A percentile compares a stretch with the other conserved stretches of the same genome.
Conservation (phyloP, 1,139 yeast species). For the Kodamaea arcana region DNA sequence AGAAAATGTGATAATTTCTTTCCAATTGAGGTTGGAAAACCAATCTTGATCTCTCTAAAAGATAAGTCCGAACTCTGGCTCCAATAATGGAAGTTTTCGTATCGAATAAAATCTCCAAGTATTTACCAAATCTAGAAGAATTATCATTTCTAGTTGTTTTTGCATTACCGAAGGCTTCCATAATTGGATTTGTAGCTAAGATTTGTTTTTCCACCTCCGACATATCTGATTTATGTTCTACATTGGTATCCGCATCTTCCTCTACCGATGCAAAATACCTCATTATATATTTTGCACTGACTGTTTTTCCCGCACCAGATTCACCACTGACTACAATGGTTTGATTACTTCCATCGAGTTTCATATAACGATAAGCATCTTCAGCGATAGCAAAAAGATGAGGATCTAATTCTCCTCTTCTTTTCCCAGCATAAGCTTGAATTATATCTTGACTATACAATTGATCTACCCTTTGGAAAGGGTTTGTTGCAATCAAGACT, state of each 20-base stretch:
- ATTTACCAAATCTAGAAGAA: conserved; percentile 96
- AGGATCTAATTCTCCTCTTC: conserved; percentile 93
- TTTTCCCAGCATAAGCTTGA: conserved; percentile 88
- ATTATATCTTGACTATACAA: conserved; percentile 88
- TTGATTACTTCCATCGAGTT: conserved; percentile 77
- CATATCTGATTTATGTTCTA: conserved; percentile 63
- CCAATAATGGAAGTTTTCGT: conserved; percentile 76
- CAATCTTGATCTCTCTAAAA: conserved; percentile 88
- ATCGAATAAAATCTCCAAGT: conserved; percentile 85
- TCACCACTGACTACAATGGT: conserved; percentile 97
- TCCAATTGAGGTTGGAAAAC: conserved; percentile 89
- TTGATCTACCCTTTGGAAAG: conserved; percentile 89
- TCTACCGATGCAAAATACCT: conserved; percentile 96
- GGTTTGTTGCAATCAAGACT: conserved; percentile 93
- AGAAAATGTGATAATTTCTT: conserved; percentile 93
- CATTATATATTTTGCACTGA: conserved; percentile 95
- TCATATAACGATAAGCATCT: conserved; percentile 96
- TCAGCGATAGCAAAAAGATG: conserved; percentile 97
- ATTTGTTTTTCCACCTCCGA: conserved; percentile 92
- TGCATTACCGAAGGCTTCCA: conserved; percentile 99
- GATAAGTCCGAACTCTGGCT: conserved; percentile 88
- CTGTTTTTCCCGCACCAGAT: conserved; percentile 98
- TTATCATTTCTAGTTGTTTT: conserved; percentile 96
- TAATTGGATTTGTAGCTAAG: conserved; percentile 94
- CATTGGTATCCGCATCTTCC: conserved; percentile 41